Conservation (phyloP, 2,329 filamentous ascomycete genomes). For the Raffaelea arxii region DNA sequence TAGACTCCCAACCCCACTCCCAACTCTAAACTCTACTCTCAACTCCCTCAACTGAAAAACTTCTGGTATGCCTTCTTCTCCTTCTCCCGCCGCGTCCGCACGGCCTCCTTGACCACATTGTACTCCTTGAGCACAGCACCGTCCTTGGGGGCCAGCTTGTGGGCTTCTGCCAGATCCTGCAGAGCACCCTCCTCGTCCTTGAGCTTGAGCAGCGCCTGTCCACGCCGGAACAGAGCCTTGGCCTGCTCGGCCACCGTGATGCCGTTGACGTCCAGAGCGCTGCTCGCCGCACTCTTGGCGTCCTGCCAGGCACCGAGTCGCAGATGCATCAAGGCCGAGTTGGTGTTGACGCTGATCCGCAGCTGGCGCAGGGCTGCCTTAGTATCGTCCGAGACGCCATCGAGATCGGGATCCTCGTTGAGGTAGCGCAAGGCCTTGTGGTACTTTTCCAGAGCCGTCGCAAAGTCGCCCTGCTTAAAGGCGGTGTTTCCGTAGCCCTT, state of each 20-base stretch:
- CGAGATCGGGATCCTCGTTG: constrained; percentile 69
- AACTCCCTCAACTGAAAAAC: constrained; percentile 68
- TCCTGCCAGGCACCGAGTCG: constrained; percentile 69
- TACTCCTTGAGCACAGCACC: constrained; percentile 67
- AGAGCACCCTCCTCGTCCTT: constrained; percentile 82
- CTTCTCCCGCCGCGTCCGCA: constrained; percentile 66
- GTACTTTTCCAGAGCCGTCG: constrained; percentile 77
- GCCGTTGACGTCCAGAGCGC: constrained; percentile 59
- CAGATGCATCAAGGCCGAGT: constrained; percentile 74
- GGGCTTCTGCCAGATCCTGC: constrained; percentile 64
- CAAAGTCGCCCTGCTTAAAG: constrained; percentile 69
- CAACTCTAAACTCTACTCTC: not conserved
- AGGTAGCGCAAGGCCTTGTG: constrained; percentile 86
- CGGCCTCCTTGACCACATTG: constrained; percentile 64
- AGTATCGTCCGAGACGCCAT: constrained; percentile 60
- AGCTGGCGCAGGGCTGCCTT: constrained; percentile 60
- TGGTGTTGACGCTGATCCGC: constrained; percentile 80
- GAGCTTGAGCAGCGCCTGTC: constrained; percentile 59
- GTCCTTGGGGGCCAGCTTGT: constrained; percentile 65
- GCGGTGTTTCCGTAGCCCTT: constrained; percentile 90
- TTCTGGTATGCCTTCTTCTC: constrained; percentile 91
- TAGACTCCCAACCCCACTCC: too few species aligned
- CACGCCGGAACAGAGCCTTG: constrained; percentile 82
- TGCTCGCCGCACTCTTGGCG: constrained; percentile 57
- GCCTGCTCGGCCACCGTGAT: constrained; percentile 69